Base-by-base conservation (phyloP, 768 basidiomycete genomes). In the Podaxis sp. region DNA sequence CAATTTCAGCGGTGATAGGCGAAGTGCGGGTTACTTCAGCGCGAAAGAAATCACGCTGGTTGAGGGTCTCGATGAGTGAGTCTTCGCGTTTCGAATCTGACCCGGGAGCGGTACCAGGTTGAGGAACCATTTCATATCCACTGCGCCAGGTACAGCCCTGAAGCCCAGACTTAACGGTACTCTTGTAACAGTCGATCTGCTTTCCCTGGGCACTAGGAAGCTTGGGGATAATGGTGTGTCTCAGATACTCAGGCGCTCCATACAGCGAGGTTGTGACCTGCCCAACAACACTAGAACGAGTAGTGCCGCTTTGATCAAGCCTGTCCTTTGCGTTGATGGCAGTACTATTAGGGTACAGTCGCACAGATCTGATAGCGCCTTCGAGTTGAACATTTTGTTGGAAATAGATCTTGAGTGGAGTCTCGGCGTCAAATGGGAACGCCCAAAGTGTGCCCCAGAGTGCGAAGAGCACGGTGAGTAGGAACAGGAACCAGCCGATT, bases 371-470 rank as follows among this genome's bases (percentile, higher is more conserved):
- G 26, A 68, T 61, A 33, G 75, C 67, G 24, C 64, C 60, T 12
- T 73, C 71, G 11, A 91, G 72, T 53, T 81, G 75, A 5, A 91
- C 75, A 1, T 70, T 77, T 69, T 93, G 91, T 54, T 80, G 79
- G 79, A 92, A 93, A 73, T 80, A 90, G 0, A 91, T 73, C 65
- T 90, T 91, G 68, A 92, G 74, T 0, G 90, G 90, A 4, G 82
- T 72, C 22, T 81, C 71, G 44, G 77, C 73, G 15, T 83, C 82
- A 76, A 93, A 93, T 0, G 91, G 91, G 74, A 86, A 86, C 6
- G 72, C 75, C 70, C 80, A 77, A 56, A 80, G 60, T 68, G 79
- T 76, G 50, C 74, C 71, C 67, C 80, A 86, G 12, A 74, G 57
- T 0, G 81, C 82, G 13, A 80, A 75, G 8, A 79, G 41, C 11